Percentiles rank a stretch among this genome's conserved stretches.
Conservation (phyloP, 352 stramenopile species). For the Pythium folliculosum region DNA sequence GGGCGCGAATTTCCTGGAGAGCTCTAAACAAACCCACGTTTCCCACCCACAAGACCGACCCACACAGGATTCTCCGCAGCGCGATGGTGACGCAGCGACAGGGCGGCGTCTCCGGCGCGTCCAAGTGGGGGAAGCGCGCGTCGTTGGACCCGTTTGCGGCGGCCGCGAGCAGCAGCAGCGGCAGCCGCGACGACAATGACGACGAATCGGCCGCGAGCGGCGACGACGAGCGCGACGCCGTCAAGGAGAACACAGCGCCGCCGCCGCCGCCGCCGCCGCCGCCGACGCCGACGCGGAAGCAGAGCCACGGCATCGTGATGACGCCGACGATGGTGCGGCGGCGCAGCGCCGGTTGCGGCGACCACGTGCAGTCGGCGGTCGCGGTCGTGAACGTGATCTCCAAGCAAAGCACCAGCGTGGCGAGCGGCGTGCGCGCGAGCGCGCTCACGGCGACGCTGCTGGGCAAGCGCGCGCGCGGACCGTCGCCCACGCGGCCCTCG, state of each 20-base stretch:
- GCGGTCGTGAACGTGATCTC: conserved; percentile 13
- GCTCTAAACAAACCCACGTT: too few species aligned
- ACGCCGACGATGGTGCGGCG: conserved; percentile 17
- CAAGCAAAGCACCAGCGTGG: conserved; percentile 5
- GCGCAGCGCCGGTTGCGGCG: neutral
- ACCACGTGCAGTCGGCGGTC: conserved; percentile 1
- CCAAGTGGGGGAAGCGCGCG: conserved; percentile 16
- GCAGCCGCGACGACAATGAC: too few species aligned
- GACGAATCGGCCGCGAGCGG: too few species aligned
- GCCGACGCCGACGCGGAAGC: too few species aligned
- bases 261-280: too few species aligned
- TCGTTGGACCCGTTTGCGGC: conserved; percentile 18
- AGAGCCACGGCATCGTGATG: conserved; percentile 6
- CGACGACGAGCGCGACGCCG: neutral
- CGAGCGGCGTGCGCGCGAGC: neutral
- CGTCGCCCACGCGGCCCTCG: conserved; percentile 10
- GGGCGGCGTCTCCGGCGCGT: neutral
- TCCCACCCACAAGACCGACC: too few species aligned
- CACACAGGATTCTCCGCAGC: too few species aligned
- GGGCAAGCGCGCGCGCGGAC: conserved; percentile 21
- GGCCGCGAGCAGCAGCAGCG: too few species aligned
- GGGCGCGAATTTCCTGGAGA: too few species aligned
- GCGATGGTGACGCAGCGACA: conserved; percentile 16
- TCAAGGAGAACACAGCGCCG: conserved; percentile 17
- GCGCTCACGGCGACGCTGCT: conserved; percentile 12